Conservation (phyloP, 768 basidiomycete genomes). For the Russula brevipes region DNA sequence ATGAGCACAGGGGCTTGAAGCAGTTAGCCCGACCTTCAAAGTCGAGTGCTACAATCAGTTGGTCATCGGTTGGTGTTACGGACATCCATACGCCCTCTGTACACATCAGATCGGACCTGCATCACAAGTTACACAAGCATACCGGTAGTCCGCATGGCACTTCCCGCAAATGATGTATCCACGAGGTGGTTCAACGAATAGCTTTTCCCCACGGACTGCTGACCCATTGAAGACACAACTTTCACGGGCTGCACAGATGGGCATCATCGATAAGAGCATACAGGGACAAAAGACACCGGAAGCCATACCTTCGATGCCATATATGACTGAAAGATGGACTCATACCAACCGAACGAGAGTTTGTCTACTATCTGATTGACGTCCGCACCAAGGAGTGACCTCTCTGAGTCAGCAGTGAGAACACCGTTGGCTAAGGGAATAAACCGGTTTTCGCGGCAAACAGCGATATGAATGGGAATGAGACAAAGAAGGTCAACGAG, state of each 20-base stretch:
- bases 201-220: constrained; percentile 61
- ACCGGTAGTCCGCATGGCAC: constrained; percentile 57
- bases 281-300: too few species aligned
- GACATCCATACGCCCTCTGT: constrained; percentile 63
- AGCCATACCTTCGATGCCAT: constrained; percentile 47
- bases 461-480: constrained; percentile 59
- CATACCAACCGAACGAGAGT: constrained; percentile 60
- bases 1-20: background rate
- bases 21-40: constrained; percentile 46
- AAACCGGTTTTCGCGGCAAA: constrained; percentile 33
- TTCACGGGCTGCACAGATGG: constrained; percentile 45
- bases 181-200: constrained; percentile 54
- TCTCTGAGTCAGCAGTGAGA: constrained; percentile 35
- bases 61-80: constrained; percentile 53
- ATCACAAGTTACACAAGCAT: background rate
- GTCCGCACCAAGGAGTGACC: constrained; percentile 52
- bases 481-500: constrained; percentile 54
- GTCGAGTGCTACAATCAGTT: constrained; percentile 54
- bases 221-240: constrained; percentile 65
- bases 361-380: constrained; percentile 52
- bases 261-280: background rate
- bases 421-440: constrained; percentile 30
- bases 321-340: constrained; percentile 58
- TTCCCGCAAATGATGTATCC: constrained; percentile 62
- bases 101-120: background rate